A percentile compares a stretch with the other conserved stretches of the same genome.
phyloP scores from a whole-genome alignment of 495 filamentous ascomycete species.

The Trichoderma erinaceum region DNA sequence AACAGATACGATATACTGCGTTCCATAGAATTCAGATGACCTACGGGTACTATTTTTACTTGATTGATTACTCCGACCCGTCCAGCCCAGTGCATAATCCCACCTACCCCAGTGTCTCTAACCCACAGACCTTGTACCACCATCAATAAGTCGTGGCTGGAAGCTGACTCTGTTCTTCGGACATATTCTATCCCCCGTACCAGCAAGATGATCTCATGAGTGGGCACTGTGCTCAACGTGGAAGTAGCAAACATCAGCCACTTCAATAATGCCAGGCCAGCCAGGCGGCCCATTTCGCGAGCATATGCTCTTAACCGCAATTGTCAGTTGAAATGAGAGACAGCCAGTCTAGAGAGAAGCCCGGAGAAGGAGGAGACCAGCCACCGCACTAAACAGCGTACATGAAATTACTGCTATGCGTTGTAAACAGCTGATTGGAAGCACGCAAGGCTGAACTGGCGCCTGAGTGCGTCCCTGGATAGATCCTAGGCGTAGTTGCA shows the following conservation, averaged over 20 bases:
- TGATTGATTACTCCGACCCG: too few relatives aligned
- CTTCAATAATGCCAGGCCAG: neutral
- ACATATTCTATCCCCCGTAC: neutral
- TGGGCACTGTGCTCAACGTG: neutral
- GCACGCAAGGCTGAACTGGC: neutral
- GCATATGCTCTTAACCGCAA: neutral
- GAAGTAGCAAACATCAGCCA: slow-evolving; percentile 6
- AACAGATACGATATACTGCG: too few relatives aligned
- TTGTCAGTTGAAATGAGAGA: neutral
- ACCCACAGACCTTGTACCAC: neutral
- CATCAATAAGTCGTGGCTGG: neutral
- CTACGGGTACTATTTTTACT: too few relatives aligned
- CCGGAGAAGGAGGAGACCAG: neutral
- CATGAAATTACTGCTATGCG: neutral
- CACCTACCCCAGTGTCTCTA: too few relatives aligned
- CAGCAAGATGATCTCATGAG: neutral
- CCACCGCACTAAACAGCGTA: neutral
- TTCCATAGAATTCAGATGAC: too few relatives aligned
- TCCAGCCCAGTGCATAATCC: too few relatives aligned
- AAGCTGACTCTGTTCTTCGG: neutral
- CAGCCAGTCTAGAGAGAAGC: too few relatives aligned
- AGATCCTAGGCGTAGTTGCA: neutral
- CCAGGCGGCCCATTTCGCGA: neutral
- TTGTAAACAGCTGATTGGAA: neutral
- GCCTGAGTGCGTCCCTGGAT: neutral